These are phyloP conservation scores for Leishmania amazonensis DNA, from an alignment of 208 protist genomes.

Conservation along the genomic window DNA sequence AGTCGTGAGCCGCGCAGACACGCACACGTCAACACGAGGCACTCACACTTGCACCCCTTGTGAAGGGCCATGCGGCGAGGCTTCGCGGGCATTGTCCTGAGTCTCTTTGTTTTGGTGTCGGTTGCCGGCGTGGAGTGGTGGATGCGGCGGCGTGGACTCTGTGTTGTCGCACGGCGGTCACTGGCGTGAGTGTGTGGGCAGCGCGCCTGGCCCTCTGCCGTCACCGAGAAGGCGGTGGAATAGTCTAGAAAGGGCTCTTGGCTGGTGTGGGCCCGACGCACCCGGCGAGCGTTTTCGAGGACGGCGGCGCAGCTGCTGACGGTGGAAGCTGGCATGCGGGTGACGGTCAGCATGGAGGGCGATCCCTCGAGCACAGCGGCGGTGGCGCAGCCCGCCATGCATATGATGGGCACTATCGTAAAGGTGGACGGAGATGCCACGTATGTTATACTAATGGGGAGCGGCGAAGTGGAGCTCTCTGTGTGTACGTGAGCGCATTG, in stretches of 20 bases:
- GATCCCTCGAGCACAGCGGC: slow-evolving; percentile 5
- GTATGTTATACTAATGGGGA: slow-evolving; percentile 75
- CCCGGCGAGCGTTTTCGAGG: slow-evolving; percentile 50
- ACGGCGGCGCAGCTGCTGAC: slow-evolving; percentile 39
- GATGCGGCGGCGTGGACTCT: too few species aligned
- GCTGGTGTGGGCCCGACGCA: slow-evolving; percentile 50
- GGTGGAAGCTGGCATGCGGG: slow-evolving; percentile 39
- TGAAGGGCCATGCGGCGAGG: not conserved
- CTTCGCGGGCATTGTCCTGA: too few species aligned
- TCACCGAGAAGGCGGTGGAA: slow-evolving; percentile 36
- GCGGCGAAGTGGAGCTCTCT: slow-evolving; percentile 75
- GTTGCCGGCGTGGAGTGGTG: too few species aligned
- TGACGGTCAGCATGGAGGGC: slow-evolving; percentile 33
- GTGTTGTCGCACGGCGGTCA: too few species aligned
- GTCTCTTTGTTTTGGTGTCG: too few species aligned
- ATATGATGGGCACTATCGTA: slow-evolving; percentile 67
- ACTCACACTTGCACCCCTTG: not conserved
- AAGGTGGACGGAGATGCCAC: slow-evolving; percentile 81
- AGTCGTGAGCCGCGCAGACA: not conserved
- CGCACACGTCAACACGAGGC: not conserved
- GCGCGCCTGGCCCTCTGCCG: too few species aligned
- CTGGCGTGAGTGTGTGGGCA: too few species aligned
- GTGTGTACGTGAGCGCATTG: slow-evolving; percentile 68
- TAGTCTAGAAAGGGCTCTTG: slow-evolving; percentile 60
- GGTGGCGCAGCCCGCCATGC: slow-evolving; percentile 30